Evolutionary conservation across 768 basidiomycete genomes (phyloP).

Genomic region (Termitomyces sp.): DNA sequence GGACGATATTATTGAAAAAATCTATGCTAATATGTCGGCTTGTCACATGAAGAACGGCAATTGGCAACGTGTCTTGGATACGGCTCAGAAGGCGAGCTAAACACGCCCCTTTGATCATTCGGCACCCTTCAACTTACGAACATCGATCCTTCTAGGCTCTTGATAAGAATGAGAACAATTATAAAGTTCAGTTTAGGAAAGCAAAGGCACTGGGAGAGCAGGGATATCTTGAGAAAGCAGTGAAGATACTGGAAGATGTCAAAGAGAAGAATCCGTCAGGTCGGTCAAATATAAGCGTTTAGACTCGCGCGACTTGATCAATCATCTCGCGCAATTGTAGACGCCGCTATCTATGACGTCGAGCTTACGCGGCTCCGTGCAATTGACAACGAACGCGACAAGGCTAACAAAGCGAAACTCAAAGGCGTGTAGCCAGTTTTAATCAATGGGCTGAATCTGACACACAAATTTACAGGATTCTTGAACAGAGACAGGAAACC

Average conservation of each 20-base stretch:
- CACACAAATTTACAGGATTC: constrained; percentile 34
- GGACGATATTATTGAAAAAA: constrained; percentile 72
- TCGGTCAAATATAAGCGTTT: constrained; percentile 17
- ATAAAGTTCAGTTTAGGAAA: constrained; percentile 77
- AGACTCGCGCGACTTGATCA: neutral
- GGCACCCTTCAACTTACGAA: neutral
- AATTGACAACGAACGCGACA: constrained; percentile 64
- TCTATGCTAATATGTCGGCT: constrained; percentile 82
- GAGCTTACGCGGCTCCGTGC: constrained; percentile 58
- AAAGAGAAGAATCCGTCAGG: constrained; percentile 60
- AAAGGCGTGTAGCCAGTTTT: constrained; percentile 42
- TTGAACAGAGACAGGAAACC: constrained; percentile 28
- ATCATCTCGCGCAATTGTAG: constrained; percentile 25
- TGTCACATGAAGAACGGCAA: constrained; percentile 78
- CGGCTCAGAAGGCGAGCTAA: constrained; percentile 65
- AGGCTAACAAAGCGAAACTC: constrained; percentile 60
- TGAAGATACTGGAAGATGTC: constrained; percentile 57
- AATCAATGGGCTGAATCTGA: neutral
- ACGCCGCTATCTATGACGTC: constrained; percentile 50
- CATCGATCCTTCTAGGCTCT: constrained; percentile 46
- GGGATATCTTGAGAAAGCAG: constrained; percentile 72
- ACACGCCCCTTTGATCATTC: neutral
- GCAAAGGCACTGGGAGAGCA: constrained; percentile 73
- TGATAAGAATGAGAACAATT: constrained; percentile 67
- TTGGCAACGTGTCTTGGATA: constrained; percentile 73